Evolutionary conservation across 495 filamentous ascomycete genomes (phyloP).

Genomic region (Letharia columbiana): DNA sequence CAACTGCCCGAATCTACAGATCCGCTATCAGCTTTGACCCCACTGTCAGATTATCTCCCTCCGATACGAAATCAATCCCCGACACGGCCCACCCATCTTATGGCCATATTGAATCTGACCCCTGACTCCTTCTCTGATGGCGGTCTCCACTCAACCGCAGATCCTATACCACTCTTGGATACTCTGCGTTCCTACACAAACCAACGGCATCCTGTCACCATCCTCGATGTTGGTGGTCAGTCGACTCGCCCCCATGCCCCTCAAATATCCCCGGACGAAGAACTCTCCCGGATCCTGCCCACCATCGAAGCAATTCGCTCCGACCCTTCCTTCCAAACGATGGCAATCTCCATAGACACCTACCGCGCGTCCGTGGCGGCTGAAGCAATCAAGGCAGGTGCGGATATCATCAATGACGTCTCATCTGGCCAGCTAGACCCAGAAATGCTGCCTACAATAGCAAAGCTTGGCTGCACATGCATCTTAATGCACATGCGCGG

Average conservation of each 20-base stretch:
- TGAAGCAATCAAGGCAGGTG: constrained; percentile 70
- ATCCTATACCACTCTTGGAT: constrained; percentile 17
- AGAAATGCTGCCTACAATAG: constrained; percentile 75
- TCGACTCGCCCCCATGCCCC: constrained; percentile 71
- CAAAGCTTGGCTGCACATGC: constrained; percentile 68
- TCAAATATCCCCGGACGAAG: constrained; percentile 59
- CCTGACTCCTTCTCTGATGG: constrained; percentile 98
- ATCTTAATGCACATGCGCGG: constrained; percentile 96
- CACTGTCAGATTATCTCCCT: constrained; percentile 49
- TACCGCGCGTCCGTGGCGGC: constrained; percentile 82
- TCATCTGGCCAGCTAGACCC: constrained; percentile 73
- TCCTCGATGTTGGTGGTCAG: constrained; percentile 85
- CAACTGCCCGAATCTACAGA: constrained; percentile 47
- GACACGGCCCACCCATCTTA: constrained; percentile 63
- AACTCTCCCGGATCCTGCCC: constrained; percentile 68
- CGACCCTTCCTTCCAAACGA: constrained; percentile 48
- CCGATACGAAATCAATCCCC: constrained; percentile 56
- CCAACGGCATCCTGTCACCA: constrained; percentile 49
- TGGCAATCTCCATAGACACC: constrained; percentile 82
- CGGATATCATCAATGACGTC: constrained; percentile 92
- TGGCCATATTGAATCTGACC: constrained; percentile 93
- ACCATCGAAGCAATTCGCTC: constrained; percentile 62
- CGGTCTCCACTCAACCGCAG: constrained; percentile 44
- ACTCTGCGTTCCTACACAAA: constrained; percentile 26
- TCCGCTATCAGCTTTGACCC: constrained; percentile 58